These are phyloP conservation scores for Fusarium sp. DNA, from an alignment of 2,329 filamentous ascomycete species.

Conservation along the genomic window DNA sequence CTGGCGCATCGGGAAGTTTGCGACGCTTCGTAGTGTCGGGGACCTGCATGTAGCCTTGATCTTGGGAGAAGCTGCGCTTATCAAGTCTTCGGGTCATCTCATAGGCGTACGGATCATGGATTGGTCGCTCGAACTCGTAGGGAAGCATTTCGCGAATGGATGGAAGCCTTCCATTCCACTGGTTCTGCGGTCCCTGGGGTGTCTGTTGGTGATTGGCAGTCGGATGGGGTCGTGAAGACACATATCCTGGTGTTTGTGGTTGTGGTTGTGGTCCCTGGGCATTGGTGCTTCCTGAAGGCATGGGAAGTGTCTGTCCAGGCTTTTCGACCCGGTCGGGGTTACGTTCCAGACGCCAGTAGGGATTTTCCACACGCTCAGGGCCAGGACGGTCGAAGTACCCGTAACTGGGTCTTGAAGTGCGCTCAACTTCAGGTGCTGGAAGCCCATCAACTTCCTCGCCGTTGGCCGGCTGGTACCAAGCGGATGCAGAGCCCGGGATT, in stretches of 20 bases:
- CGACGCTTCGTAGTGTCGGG: conserved; percentile 18
- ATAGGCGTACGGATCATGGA: neutral
- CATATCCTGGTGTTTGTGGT: neutral
- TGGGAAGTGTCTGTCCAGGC: neutral
- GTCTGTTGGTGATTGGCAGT: neutral
- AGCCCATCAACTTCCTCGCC: neutral
- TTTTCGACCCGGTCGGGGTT: neutral
- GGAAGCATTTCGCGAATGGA: conserved; percentile 31
- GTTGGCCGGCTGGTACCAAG: neutral
- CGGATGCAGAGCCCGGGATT: neutral
- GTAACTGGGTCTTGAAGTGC: neutral
- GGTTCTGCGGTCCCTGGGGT: neutral
- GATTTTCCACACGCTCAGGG: neutral
- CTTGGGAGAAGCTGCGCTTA: conserved; percentile 10
- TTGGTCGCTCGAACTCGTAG: neutral
- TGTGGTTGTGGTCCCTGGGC: neutral
- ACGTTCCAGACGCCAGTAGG: conserved; percentile 1
- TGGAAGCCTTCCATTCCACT: conserved; percentile 14
- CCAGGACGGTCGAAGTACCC: neutral
- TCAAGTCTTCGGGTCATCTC: neutral
- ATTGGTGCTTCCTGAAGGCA: neutral
- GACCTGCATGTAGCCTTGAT: neutral
- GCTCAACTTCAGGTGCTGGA: neutral
- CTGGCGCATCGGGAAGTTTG: conserved; percentile 12
- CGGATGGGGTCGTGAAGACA: neutral